These are phyloP conservation scores for Solanum sejunctum DNA, from an alignment of 257 asterid species.

Conservation along the genomic window DNA sequence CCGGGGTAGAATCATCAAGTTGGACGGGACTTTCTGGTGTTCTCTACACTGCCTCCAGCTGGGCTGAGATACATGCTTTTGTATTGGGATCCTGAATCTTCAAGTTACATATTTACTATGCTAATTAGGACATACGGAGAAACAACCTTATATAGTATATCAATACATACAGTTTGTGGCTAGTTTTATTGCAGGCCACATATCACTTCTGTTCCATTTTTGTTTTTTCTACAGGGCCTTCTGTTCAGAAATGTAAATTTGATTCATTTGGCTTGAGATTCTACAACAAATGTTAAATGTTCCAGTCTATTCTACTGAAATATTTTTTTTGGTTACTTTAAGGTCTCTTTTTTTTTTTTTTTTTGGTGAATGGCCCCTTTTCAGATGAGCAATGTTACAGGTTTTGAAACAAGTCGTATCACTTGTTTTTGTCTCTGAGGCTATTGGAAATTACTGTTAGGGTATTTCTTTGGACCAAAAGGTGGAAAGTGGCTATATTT, in stretches of 20 bases:
- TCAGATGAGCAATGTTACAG: background rate
- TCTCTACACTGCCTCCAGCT: slow-evolving; percentile 74
- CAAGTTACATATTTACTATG: background rate
- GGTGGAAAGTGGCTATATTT: background rate
- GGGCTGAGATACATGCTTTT: slow-evolving; percentile 85
- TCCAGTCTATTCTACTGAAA: background rate
- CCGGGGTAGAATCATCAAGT: slow-evolving; percentile 13
- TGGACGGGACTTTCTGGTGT: slow-evolving; percentile 74
- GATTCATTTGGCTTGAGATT: slow-evolving; percentile 3
- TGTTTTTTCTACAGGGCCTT: background rate
- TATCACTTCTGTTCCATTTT: background rate
- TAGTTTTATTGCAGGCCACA: slow-evolving; percentile 1
- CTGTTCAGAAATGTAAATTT: slow-evolving; percentile 2
- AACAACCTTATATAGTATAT: background rate
- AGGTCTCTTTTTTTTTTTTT: background rate
- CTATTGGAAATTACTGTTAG: background rate
- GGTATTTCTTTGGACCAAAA: background rate
- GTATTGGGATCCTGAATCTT: slow-evolving; percentile 35
- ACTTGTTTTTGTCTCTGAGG: background rate
- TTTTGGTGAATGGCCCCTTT: background rate
- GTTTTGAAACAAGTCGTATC: background rate
- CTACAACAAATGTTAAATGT: background rate
- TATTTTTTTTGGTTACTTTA: background rate
- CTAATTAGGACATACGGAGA: background rate
- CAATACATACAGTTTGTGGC: background rate